Evolutionary conservation across 331 rosid genomes (phyloP), one percentile per base, ranked within the genome.

Genomic region (Quercus tomentella): DNA sequence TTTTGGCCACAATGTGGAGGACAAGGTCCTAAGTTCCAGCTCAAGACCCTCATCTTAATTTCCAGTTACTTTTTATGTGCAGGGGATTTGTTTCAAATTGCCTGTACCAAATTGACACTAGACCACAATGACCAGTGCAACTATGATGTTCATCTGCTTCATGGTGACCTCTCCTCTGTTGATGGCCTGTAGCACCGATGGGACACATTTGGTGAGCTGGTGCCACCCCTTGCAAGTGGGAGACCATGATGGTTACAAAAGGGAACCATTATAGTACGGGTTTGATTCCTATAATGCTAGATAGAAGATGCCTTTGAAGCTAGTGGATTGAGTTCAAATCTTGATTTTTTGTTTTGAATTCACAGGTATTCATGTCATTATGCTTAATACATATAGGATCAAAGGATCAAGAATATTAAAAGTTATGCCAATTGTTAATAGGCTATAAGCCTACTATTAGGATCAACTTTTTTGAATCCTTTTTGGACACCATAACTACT

Each of bases 221-320:
- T 95, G 78, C 91, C 91, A 96, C 99, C 96, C 31, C 94, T 92
- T 75, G 99, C 99, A 28, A 92, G 99, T 81, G 69, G 89, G 4
- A 87, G 93, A 74, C 99, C 99, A 22, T 92, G 97, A 95, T 95
- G 99, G 97, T 95, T 62, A 95, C 99, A 12, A 88, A 92, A 77
- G 99, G 99, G 74, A 95, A 94, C 81, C 97, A 92, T 70, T 92
- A 12, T 85, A 84, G 82, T 91, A 89, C 77, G 96, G 92, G 21
- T 95, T 95, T 86, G 41, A 77, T 56, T 85, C 99, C 6, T 95
- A 89, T 77, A 92, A 95, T 79, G 87, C 97, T 11, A 81, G 99
- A 80, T 92, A 97, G 99, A 91, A 86, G 80, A 95, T 95, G 99
- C 97, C 99, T 5, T 83, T 78, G 84, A 85, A 84, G 97, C 90